phyloP scores from a whole-genome alignment of 2,329 filamentous ascomycete species.

The Neofusicoccum kwambonambiense region DNA sequence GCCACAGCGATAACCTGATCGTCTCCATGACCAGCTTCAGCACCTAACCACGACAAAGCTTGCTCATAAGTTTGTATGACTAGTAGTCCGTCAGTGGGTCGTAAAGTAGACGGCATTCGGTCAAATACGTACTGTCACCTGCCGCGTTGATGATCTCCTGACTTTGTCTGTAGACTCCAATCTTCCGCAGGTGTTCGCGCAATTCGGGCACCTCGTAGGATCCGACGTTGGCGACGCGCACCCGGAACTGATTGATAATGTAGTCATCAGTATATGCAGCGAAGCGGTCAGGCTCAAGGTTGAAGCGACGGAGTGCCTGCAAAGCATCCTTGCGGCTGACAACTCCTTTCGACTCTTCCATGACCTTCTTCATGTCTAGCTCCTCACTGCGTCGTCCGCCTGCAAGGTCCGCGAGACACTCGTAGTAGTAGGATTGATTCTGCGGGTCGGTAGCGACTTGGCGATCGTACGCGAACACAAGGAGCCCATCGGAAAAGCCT shows the following conservation, averaged over 20 bases:
- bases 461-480: slow-evolving; percentile 62
- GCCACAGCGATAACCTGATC: slow-evolving; percentile 60
- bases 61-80: slow-evolving; percentile 60
- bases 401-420: slow-evolving; percentile 62
- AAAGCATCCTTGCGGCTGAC: slow-evolving; percentile 57
- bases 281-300: slow-evolving; percentile 47
- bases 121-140: neutral
- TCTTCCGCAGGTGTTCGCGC: slow-evolving; percentile 57
- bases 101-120: neutral
- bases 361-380: slow-evolving; percentile 58
- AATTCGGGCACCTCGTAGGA: slow-evolving; percentile 55
- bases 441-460: slow-evolving; percentile 57
- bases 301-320: slow-evolving; percentile 60
- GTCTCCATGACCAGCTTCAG: slow-evolving; percentile 44
- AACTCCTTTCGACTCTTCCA: slow-evolving; percentile 58
- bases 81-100: neutral
- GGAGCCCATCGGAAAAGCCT: slow-evolving; percentile 61
- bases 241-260: slow-evolving; percentile 62
- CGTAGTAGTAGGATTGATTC: slow-evolving; percentile 61
- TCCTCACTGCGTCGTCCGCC: slow-evolving; percentile 54
- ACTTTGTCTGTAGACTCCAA: slow-evolving; percentile 60
- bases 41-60: slow-evolving; percentile 60
- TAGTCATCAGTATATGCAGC: slow-evolving; percentile 54
- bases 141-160: slow-evolving; percentile 46
- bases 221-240: slow-evolving; percentile 56